Conservation (phyloP, 2,329 filamentous ascomycete species). For the Emergomyces orientalis region DNA sequence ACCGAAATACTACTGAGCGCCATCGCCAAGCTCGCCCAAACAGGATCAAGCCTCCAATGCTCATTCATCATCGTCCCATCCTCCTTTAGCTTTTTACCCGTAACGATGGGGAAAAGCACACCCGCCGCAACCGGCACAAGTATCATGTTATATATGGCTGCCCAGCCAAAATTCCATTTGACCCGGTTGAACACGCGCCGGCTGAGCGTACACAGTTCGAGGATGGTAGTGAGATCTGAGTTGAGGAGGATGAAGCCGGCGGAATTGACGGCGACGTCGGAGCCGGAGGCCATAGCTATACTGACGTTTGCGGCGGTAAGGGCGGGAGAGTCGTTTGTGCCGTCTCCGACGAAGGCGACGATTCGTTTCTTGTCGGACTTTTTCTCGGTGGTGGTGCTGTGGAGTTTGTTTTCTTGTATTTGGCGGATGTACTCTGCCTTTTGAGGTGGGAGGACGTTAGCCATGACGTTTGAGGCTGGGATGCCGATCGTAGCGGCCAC, state of each 20-base stretch:
- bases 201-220: constrained; percentile 64
- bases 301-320: constrained; percentile 72
- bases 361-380: constrained; percentile 38
- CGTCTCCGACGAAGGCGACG: constrained; percentile 78
- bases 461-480: constrained; percentile 62
- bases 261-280: constrained; percentile 72
- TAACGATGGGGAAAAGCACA: constrained; percentile 56
- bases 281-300: constrained; percentile 71
- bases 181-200: constrained; percentile 65
- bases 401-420: constrained; percentile 30
- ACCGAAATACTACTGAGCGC: constrained; percentile 86
- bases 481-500: constrained; percentile 72
- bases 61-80: constrained; percentile 27
- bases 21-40: constrained; percentile 87
- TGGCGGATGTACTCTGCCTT: constrained; percentile 56
- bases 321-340: constrained; percentile 77
- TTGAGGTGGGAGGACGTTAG: constrained; percentile 74
- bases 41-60: constrained; percentile 41
- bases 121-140: constrained; percentile 75
- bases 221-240: constrained; percentile 58
- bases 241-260: constrained; percentile 73
- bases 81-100: constrained; percentile 25
- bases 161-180: constrained; percentile 79
- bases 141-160: constrained; percentile 68
- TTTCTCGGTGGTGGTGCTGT: constrained; percentile 17